These are phyloP conservation scores for Apium graveolens DNA, from an alignment of 129 eudicot species.

Conservation along the genomic window DNA sequence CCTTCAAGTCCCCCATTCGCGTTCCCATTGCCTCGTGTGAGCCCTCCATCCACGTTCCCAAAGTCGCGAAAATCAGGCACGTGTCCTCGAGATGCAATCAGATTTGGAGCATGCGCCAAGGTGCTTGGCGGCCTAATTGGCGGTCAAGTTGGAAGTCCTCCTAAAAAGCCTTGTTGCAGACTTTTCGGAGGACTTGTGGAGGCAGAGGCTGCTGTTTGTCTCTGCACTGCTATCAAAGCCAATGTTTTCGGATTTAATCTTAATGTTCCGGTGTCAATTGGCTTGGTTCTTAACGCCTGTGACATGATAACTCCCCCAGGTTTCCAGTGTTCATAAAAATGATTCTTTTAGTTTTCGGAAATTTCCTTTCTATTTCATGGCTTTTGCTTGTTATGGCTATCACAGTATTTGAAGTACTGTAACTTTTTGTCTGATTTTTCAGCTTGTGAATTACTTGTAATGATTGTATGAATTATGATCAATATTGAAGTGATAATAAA, in stretches of 20 bases:
- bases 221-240: constrained; percentile 80
- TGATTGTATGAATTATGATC: background rate
- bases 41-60: constrained; percentile 3
- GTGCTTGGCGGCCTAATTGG: constrained; percentile 32
- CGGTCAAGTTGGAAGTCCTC: constrained; percentile 38
- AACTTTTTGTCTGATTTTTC: background rate
- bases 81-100: constrained; percentile 54
- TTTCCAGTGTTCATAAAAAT: constrained; percentile 31
- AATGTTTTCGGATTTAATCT: constrained; percentile 56
- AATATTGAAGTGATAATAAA: background rate
- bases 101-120: constrained; percentile 42
- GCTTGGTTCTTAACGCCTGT: constrained; percentile 54
- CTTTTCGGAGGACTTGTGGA: constrained; percentile 59
- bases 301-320: constrained; percentile 48
- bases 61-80: constrained; percentile 8
- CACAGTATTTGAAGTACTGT: background rate
- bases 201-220: constrained; percentile 75
- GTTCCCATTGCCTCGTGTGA: background rate
- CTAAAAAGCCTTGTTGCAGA: constrained; percentile 57
- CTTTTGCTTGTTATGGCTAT: background rate
- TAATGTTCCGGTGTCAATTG: constrained; percentile 42
- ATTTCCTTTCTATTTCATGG: background rate
- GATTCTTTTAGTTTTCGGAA: background rate
- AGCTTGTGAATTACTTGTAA: background rate
- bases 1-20: background rate